These are phyloP conservation scores for Fusarium sp. DNA, from an alignment of 2,329 filamentous ascomycete genomes.

Conservation along the genomic window DNA sequence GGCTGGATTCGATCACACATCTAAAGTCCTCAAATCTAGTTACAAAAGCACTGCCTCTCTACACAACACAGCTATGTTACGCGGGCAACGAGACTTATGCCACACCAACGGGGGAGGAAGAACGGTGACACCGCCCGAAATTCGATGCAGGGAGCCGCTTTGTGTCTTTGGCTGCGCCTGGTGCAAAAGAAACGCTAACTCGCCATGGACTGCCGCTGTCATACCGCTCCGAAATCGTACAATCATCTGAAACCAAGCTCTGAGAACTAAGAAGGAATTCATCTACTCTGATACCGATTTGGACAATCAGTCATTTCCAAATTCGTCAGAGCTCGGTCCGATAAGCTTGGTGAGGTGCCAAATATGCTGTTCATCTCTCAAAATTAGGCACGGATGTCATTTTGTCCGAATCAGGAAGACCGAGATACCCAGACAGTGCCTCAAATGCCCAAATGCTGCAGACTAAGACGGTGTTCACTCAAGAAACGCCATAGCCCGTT, in stretches of 20 bases:
- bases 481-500: slow-evolving; percentile 9
- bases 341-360: slow-evolving; percentile 32
- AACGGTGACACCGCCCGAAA: slow-evolving; percentile 40
- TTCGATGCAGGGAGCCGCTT: slow-evolving; percentile 45
- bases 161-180: slow-evolving; percentile 34
- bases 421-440: slow-evolving; percentile 23
- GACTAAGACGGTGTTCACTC: slow-evolving; percentile 34
- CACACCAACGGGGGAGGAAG: slow-evolving; percentile 25
- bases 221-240: slow-evolving; percentile 42
- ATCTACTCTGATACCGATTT: slow-evolving; percentile 10
- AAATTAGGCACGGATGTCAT: slow-evolving; percentile 22
- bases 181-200: slow-evolving; percentile 40
- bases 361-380: slow-evolving; percentile 26
- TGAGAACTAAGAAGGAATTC: slow-evolving; percentile 21
- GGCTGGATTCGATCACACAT: not conserved
- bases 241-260: slow-evolving; percentile 46
- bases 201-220: slow-evolving; percentile 44
- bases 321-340: slow-evolving; percentile 40
- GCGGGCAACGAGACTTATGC: slow-evolving; percentile 31
- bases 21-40: not conserved
- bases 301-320: slow-evolving; percentile 27
- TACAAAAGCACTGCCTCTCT: not conserved
- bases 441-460: slow-evolving; percentile 1
- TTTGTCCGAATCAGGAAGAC: not conserved
- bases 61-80: slow-evolving; percentile 18